Evolutionary conservation across 2,329 filamentous ascomycete genomes (phyloP).

Genomic region (Microdochium bolleyi): DNA sequence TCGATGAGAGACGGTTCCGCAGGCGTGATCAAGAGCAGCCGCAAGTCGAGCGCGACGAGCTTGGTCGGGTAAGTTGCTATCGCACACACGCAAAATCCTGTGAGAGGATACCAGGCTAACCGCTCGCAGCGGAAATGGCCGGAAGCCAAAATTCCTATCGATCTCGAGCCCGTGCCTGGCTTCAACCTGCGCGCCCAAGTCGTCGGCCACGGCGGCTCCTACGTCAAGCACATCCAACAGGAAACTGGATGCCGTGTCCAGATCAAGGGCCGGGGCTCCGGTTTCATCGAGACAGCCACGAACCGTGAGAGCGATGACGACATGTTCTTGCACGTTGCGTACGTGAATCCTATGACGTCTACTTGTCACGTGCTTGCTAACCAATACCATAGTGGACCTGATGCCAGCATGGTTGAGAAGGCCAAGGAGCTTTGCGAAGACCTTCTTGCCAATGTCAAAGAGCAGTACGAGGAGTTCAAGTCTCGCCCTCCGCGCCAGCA

Average conservation of each 20-base stretch:
- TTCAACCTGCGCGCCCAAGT: constrained; percentile 97
- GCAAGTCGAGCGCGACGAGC: constrained; percentile 76
- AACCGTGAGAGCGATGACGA: constrained; percentile 86
- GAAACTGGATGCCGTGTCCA: constrained; percentile 94
- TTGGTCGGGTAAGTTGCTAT: constrained; percentile 60
- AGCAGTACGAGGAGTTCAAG: constrained; percentile 90
- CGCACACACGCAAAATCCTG: not conserved
- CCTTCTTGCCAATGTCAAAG: constrained; percentile 75
- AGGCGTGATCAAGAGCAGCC: constrained; percentile 65
- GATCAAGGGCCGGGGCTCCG: constrained; percentile 93
- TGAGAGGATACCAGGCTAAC: constrained; percentile 5
- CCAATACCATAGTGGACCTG: constrained; percentile 59
- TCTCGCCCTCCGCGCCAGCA: constrained; percentile 60
- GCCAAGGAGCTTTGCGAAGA: constrained; percentile 88
- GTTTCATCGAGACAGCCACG: constrained; percentile 86
- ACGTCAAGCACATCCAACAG: constrained; percentile 96
- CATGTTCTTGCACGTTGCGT: constrained; percentile 97
- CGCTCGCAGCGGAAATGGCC: constrained; percentile 88
- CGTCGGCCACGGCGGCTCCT: constrained; percentile 86
- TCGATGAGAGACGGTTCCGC: constrained; percentile 89
- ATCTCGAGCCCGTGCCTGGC: constrained; percentile 81
- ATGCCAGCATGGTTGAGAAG: constrained; percentile 75
- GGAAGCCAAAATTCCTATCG: constrained; percentile 87
- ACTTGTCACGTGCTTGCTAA: constrained; percentile 19
- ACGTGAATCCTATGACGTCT: constrained; percentile 27